phyloP scores from a whole-genome alignment of 768 basidiomycete species.

The Mycena albidolilacea region DNA sequence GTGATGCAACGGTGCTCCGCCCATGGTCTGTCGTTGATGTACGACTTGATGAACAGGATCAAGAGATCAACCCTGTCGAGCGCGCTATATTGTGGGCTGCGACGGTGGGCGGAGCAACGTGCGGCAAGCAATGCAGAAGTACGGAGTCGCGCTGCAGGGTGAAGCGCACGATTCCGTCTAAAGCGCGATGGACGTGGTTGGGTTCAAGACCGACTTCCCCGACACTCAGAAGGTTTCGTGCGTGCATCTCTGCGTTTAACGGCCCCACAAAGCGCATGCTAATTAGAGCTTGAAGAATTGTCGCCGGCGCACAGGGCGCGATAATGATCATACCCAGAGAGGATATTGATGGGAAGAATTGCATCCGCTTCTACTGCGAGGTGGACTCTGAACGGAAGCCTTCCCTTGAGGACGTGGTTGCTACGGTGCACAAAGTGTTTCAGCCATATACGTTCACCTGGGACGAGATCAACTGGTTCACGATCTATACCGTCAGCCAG shows the following conservation, averaged over 20 bases:
- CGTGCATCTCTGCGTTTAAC: not conserved
- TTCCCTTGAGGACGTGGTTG: constrained; percentile 23
- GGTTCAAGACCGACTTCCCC: constrained; percentile 27
- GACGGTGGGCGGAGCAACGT: constrained; percentile 24
- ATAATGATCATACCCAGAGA: constrained; percentile 26
- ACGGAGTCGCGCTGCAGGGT: constrained; percentile 14
- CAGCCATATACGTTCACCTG: constrained; percentile 15
- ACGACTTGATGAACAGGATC: constrained; percentile 7
- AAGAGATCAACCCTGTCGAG: constrained; percentile 1
- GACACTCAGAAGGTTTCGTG: constrained; percentile 20
- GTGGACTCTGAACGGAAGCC: not conserved
- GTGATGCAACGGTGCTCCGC: constrained; percentile 16
- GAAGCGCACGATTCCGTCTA: constrained; percentile 24
- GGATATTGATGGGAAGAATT: constrained; percentile 25
- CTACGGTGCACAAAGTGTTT: constrained; percentile 23
- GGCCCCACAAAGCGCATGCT: not conserved
- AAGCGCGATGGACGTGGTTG: constrained; percentile 24
- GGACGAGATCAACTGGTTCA: constrained; percentile 32
- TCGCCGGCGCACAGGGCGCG: constrained; percentile 14
- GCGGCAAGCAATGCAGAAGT: constrained; percentile 18
- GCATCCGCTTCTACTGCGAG: constrained; percentile 25
- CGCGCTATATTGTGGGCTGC: constrained; percentile 21
- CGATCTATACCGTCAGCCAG: constrained; percentile 24
- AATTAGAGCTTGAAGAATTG: not conserved
- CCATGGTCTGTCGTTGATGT: constrained; percentile 21